Conservation (phyloP, 805 yeast species). For the Starmerella floris region DNA sequence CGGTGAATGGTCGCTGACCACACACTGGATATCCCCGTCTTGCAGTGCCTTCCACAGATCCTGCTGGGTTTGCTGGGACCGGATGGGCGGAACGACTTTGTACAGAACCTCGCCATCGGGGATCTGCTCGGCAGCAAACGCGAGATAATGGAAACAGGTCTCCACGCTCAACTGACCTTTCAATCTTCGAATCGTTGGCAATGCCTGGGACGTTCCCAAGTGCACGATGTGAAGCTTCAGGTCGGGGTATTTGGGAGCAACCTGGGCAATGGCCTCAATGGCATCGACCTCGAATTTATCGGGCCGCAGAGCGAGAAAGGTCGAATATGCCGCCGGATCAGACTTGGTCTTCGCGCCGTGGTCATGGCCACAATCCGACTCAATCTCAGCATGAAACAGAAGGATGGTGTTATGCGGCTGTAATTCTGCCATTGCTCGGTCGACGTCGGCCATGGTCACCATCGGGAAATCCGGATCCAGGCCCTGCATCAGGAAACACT, state of each 20-base stretch:
- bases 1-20: constrained; percentile 92
- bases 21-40: constrained; percentile 56
- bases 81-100: constrained; percentile 92
- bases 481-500: constrained; percentile 81
- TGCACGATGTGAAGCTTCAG: constrained; percentile 71
- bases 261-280: constrained; percentile 52
- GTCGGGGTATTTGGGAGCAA: constrained; percentile 36
- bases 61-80: constrained; percentile 57
- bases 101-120: constrained; percentile 66
- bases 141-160: constrained; percentile 85
- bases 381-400: constrained; percentile 92
- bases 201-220: constrained; percentile 70
- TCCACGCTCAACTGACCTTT: constrained; percentile 52
- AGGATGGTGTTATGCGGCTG: constrained; percentile 53
- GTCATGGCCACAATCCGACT: constrained; percentile 30
- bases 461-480: constrained; percentile 97
- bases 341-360: constrained; percentile 6
- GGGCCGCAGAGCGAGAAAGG: constrained; percentile 76
- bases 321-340: constrained; percentile 52
- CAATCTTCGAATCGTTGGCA: constrained; percentile 48
- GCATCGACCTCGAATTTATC: constrained; percentile 81
- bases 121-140: constrained; percentile 64
- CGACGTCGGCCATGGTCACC: constrained; percentile 50
- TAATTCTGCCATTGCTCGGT: constrained; percentile 50
- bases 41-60: constrained; percentile 68